Evolutionary conservation across 1,139 yeast species (phyloP), one percentile per base, ranked within the genome.

Genomic region (Suhomyces ambrosiae): DNA sequence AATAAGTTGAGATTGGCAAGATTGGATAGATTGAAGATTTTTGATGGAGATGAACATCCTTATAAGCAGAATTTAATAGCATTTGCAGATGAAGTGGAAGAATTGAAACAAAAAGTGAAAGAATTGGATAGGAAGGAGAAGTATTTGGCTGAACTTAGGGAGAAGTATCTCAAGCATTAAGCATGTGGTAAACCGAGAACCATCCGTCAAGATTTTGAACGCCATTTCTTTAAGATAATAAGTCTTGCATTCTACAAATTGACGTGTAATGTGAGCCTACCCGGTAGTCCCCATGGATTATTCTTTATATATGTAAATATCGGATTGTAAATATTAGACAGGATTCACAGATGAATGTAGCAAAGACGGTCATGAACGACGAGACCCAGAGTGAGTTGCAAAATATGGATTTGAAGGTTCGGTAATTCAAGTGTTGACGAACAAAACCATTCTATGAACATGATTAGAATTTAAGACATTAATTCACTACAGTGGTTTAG

Each of bases 11-110:
- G 97, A 60, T 79, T 85, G 54, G 71, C 73, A 19, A 79, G 98
- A 59, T 65, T 92, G 58, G 94, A 81, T 32, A 79, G 99, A 56
- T 72, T 92, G 47, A 89, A 87, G 65, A 78, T 87, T 1, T 86
- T 76, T 59, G 97, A 94, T 54, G 96, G 95, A 24, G 81, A 88
- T 41, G 86, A 83, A 41, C 87, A 87, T 60, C 97, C 97, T 14
- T 90, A 87, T 60, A 80, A 78, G 47, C 76, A 82, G 48, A 92
- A 92, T 58, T 72, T 92, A 47, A 70, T 86, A 30, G 96, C 96
- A 6, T 86, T 79, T 68, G 95, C 92, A 41, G 95, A 87, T 56
- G 89, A 90, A 60, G 79, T 76, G 42, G 72, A 71, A n/a, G 65
- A 69, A 29, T 78, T 80, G 47, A 60, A 64, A 44, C 59, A 61